Evolutionary conservation across 257 asterid species (phyloP), one percentile per base, ranked within the genome.

Genomic region (Solanum pimpinellifolium): DNA sequence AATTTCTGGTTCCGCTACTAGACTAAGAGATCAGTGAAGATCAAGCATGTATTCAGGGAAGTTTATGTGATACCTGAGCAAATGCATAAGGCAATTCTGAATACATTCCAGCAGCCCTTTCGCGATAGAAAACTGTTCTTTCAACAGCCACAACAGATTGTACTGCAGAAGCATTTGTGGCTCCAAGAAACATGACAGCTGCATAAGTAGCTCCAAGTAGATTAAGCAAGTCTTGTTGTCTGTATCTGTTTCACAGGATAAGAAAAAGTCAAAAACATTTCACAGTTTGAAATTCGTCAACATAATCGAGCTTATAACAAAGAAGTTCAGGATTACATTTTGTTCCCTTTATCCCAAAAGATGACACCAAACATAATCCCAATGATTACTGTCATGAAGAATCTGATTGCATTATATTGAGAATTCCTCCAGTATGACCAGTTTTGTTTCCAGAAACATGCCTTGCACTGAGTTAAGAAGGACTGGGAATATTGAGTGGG

Each of bases 31-130:
- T 49, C 9, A 12, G 56, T 46, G 65, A 78, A 46, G 66, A 29
- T 78, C 41, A 78, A 16, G 39, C 68, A 80, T 81, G 70, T 49
- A 81, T 6, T 49, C 16, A 9, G 25, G 59, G 41, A n/a, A 16
- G 85, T 2, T 14, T 13, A 15, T 49, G n/a, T 65, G 33, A 56
- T 88, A 95, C 98, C 96, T 95, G 98, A 16, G 98, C 94, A 85
- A 95, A 95, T 23, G 98, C 98, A 72, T 94, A 95, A 1, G 98
- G 98, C 49, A 95, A 85, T 89, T 92, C 98, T 3, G 98, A 95
- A 86, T 93, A 95, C 98, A 94, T 94, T 86, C 98, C 98, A 39
- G 98, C 98, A 25, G 98, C 98, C 89, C 96, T 91, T 89, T 95
- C 98, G 2, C 98, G 97, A 83, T 95, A 95, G 90, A 94, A 95